These are phyloP conservation scores for Hypoxylon sp. DNA, from an alignment of 2,329 filamentous ascomycete species.

Conservation along the genomic window DNA sequence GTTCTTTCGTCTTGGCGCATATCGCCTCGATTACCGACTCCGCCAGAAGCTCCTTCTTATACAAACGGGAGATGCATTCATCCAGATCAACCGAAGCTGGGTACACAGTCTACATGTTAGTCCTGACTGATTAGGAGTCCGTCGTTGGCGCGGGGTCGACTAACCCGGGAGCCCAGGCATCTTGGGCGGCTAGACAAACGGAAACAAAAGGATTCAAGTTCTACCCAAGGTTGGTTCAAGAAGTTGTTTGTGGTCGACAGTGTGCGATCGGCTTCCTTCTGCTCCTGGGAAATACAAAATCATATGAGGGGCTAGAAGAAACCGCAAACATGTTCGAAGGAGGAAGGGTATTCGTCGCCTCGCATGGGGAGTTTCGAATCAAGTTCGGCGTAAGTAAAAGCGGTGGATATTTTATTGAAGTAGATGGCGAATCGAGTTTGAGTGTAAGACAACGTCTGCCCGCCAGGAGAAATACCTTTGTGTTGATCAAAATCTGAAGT, in stretches of 20 bases:
- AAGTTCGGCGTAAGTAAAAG: slow-evolving; percentile 6
- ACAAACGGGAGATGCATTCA: slow-evolving; percentile 96
- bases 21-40: slow-evolving; percentile 99
- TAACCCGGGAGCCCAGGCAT: slow-evolving; percentile 73
- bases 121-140: slow-evolving; percentile 10
- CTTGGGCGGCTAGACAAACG: slow-evolving; percentile 51
- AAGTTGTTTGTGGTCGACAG: slow-evolving; percentile 33
- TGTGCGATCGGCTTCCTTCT: slow-evolving; percentile 51
- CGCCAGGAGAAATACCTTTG: not conserved
- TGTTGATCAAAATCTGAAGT: not conserved
- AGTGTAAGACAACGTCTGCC: slow-evolving; percentile 3
- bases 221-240: slow-evolving; percentile 39
- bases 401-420: not conserved
- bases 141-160: slow-evolving; percentile 41
- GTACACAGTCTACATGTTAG: slow-evolving; percentile 8
- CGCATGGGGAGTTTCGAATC: slow-evolving; percentile 49
- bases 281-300: slow-evolving; percentile 54
- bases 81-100: slow-evolving; percentile 96
- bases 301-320: slow-evolving; percentile 51
- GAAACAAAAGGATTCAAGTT: slow-evolving; percentile 1
- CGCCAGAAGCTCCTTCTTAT: slow-evolving; percentile 96
- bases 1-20: slow-evolving; percentile 98
- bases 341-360: slow-evolving; percentile 44
- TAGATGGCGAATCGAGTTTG: not conserved
- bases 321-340: slow-evolving; percentile 56